Evolutionary conservation across 2,329 filamentous ascomycete species (phyloP), one percentile per base, ranked within the genome.

Genomic region (Clarireedia sp.): DNA sequence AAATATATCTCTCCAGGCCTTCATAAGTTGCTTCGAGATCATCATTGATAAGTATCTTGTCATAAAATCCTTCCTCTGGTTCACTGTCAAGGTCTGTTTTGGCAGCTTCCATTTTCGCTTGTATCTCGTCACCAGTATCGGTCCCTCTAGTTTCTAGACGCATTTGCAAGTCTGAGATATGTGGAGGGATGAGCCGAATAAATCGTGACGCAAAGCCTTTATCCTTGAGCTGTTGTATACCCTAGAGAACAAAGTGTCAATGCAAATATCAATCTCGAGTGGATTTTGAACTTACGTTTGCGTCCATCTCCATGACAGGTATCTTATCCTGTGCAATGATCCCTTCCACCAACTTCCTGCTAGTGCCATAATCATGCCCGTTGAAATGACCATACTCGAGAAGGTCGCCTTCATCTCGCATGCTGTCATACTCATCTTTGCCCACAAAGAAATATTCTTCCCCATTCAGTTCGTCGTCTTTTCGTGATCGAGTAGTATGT

Each of bases 401-500:
- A 43, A 85, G 76, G 46, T 78, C 75, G 58, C 85, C 81, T 12
- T 79, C 76, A 57, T 84, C 81, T 14, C 80, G 72, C 62, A 85
- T 75, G 59, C 77, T 72, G 60, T 79, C 76, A 63, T 83, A 85
- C 16, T 77, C 72, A 51, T 76, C 76, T 4, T 72, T 66, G 48
- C 75, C 75, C 43, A 87, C 80, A 56, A 83, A 83, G 59, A 79
- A 73, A 60, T 77, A 82, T 52, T 75, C 70, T 55, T 74, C 70
- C 33, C 78, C 79, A 38, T 75, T 69, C n/a, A 71, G 65, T 63
- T 84, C 81, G 5, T 74, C 76, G 16, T 78, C 75, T 8, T 65
- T 65, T 2, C 76, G 71, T 24, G 71, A 68, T 16, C 80, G 73
- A 3, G 78, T 82, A 3, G 81, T 81, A 63, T 85, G 79, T 12